A percentile compares a stretch with the other conserved stretches of the same genome.
Evolutionary conservation across 192 early-diverging fungal species (phyloP).

Genomic region (Spinellus fusiger): DNA sequence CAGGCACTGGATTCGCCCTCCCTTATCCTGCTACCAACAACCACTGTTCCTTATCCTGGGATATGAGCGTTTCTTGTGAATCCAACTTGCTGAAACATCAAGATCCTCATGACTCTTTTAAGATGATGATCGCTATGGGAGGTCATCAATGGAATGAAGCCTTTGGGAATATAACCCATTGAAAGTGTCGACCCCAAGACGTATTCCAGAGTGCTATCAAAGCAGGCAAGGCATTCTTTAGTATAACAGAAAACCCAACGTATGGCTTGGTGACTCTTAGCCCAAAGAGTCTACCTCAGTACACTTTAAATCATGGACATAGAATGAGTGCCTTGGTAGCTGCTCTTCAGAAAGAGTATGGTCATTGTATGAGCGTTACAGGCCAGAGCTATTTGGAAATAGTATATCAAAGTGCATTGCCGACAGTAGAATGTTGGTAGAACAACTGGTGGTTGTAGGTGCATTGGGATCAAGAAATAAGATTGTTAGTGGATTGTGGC

Average conservation of each 20-base stretch:
- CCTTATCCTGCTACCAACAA: slow-evolving; percentile 46
- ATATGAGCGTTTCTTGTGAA: slow-evolving; percentile 84
- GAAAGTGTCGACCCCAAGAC: slow-evolving; percentile 15
- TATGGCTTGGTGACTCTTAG: slow-evolving; percentile 53
- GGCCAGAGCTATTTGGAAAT: slow-evolving; percentile 83
- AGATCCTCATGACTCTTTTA: slow-evolving; percentile 38
- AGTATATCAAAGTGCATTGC: slow-evolving; percentile 80
- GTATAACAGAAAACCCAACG: slow-evolving; percentile 42
- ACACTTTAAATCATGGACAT: slow-evolving; percentile 75
- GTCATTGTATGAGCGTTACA: slow-evolving; percentile 61
- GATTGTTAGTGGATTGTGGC: slow-evolving; percentile 25
- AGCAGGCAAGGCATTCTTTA: slow-evolving; percentile 54
- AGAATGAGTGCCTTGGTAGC: slow-evolving; percentile 61
- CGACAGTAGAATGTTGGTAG: slow-evolving; percentile 58
- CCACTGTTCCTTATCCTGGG: slow-evolving; percentile 16
- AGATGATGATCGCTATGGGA: slow-evolving; percentile 88
- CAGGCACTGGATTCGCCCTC: slow-evolving; percentile 87
- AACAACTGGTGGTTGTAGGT: slow-evolving; percentile 42
- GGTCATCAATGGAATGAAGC: slow-evolving; percentile 63
- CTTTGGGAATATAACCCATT: slow-evolving; percentile 31
- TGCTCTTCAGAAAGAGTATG: slow-evolving; percentile 39
- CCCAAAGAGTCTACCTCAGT: slow-evolving; percentile 81
- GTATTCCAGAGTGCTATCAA: slow-evolving; percentile 46
- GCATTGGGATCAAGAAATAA: slow-evolving; percentile 28
- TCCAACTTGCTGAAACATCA: slow-evolving; percentile 70